Evolutionary conservation across 345 rosid genomes (phyloP).

Genomic region (thale cress (Arabidopsis thaliana)): TAIR10.1 NC_003074.8:18763001-18763500

Average conservation of each 20-base stretch:
- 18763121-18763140: not conserved
- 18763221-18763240: not conserved
- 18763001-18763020: not conserved
- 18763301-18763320: not conserved
- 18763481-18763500: not conserved
- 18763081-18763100: not conserved
- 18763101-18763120: not conserved
- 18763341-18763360: too few species aligned
- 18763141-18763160: constrained; percentile 2
- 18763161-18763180: not conserved
- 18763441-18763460: not conserved
- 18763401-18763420: not conserved
- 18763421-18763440: not conserved
- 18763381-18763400: constrained; percentile 5
- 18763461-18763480: too few species aligned
- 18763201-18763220: too few species aligned
- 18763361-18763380: too few species aligned
- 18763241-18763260: not conserved
- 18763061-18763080: not conserved
- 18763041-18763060: not conserved
- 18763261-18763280: not conserved
- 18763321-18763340: not conserved
- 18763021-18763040: not conserved
- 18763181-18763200: not conserved
- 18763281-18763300: not conserved